phyloP scores from a whole-genome alignment of 371 early-diverging fungal genomes.

The Haplosporangium sp. region DNA sequence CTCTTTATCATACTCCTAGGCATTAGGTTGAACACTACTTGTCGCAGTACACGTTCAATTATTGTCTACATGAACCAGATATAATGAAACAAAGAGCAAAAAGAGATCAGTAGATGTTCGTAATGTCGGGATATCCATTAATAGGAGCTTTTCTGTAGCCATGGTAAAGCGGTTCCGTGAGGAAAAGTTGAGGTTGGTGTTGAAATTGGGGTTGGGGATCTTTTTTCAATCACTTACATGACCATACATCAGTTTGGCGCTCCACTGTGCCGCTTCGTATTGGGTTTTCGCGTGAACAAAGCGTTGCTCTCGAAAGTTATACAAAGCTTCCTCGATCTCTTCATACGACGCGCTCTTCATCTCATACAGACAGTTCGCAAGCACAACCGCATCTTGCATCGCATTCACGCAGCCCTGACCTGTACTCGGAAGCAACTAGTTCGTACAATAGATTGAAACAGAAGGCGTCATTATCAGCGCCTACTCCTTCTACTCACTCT shows the following conservation, averaged over 20 bases:
- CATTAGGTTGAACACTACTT: not conserved
- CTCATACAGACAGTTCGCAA: slow-evolving; percentile 26
- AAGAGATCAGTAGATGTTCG: too few relatives aligned
- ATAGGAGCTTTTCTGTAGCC: too few relatives aligned
- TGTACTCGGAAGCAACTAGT: slow-evolving; percentile 16
- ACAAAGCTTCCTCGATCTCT: not conserved
- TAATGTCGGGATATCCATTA: too few relatives aligned
- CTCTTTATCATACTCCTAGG: slow-evolving; percentile 1
- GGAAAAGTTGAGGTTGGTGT: too few relatives aligned
- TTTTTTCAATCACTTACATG: slow-evolving; percentile 8
- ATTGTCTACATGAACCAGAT: not conserved
- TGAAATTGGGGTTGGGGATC: too few relatives aligned
- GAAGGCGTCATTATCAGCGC: not conserved
- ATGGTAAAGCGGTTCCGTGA: too few relatives aligned
- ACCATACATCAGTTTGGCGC: slow-evolving; percentile 15
- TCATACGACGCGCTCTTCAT: not conserved
- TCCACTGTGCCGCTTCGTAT: slow-evolving; percentile 10
- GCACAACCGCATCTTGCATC: slow-evolving; percentile 15
- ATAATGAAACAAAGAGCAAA: too few relatives aligned
- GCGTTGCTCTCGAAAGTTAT: slow-evolving; percentile 16
- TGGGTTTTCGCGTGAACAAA: slow-evolving; percentile 12
- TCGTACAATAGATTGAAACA: too few relatives aligned
- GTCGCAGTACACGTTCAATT: slow-evolving; percentile 1
- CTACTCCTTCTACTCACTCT: too few relatives aligned
- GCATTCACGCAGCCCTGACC: slow-evolving; percentile 30